phyloP scores from a whole-genome alignment of 2,329 filamentous ascomycete genomes.

The Cladosporium oxysporum region DNA sequence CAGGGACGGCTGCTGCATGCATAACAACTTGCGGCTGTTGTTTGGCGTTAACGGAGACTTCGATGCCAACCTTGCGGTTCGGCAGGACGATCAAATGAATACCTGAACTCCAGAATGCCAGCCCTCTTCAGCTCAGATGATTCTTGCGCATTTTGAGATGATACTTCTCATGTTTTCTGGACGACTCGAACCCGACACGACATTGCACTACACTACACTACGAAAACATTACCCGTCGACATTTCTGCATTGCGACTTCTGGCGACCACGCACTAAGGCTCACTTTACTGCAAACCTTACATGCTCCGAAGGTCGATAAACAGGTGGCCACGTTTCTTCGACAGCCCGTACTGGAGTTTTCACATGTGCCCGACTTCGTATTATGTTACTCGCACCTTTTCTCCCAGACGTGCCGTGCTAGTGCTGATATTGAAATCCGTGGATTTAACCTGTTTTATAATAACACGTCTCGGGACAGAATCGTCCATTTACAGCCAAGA shows the following conservation, averaged over 20 bases:
- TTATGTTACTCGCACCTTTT: background rate
- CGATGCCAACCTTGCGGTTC: conserved; percentile 18
- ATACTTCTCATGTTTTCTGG: background rate
- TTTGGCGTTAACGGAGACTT: conserved; percentile 21
- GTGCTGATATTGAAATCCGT: background rate
- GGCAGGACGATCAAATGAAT: conserved; percentile 21
- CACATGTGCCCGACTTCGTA: background rate
- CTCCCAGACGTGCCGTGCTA: background rate
- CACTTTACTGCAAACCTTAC: background rate
- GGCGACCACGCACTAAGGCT: background rate
- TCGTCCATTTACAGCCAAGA: background rate
- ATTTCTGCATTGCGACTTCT: background rate
- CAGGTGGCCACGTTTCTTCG: background rate
- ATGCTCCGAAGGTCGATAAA: background rate
- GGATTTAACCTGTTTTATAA: background rate
- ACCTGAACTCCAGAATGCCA: conserved; percentile 20
- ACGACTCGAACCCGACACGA: background rate
- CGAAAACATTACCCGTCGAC: background rate
- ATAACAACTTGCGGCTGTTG: conserved; percentile 16
- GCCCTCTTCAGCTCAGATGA: conserved; percentile 14
- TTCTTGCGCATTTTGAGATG: conserved; percentile 6
- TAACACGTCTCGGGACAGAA: background rate
- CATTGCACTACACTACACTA: background rate
- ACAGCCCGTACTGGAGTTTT: background rate
- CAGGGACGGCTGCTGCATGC: conserved; percentile 14